Conservation (phyloP, 2,329 filamentous ascomycete genomes). For the Colletotrichum aenigma region DNA sequence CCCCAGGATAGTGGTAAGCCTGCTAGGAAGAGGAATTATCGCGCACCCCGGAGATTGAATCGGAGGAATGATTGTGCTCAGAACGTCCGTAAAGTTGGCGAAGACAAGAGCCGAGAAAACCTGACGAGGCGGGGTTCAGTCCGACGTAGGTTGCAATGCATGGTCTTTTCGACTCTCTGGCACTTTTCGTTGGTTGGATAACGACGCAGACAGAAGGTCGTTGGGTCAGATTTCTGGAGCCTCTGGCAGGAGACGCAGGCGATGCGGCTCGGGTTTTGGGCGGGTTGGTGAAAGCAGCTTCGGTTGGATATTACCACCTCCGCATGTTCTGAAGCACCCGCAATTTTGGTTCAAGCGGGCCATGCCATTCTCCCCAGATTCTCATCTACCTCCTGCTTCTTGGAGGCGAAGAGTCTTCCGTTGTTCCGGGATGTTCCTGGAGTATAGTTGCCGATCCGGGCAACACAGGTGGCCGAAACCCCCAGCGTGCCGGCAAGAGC, state of each 20-base stretch:
- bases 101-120: background rate
- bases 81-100: background rate
- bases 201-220: background rate
- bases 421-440: background rate
- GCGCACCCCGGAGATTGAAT: background rate
- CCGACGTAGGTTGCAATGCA: background rate
- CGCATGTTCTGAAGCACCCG: background rate
- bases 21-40: background rate
- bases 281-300: background rate
- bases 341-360: background rate
- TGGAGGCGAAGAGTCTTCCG: background rate
- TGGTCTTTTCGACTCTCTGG: background rate
- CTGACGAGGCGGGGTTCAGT: background rate
- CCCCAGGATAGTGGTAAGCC: background rate
- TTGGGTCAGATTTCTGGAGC: background rate
- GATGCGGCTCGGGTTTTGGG: background rate
- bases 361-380: background rate
- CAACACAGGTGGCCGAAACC: background rate
- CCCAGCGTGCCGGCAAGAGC: background rate
- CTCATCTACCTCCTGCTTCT: background rate
- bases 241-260: background rate
- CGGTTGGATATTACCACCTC: background rate
- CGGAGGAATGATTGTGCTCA: background rate
- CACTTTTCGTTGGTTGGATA: background rate
- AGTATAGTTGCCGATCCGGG: background rate